Base-by-base conservation (phyloP, 2,329 filamentous ascomycete genomes). In the Pseudogymnoascus sp. region DNA sequence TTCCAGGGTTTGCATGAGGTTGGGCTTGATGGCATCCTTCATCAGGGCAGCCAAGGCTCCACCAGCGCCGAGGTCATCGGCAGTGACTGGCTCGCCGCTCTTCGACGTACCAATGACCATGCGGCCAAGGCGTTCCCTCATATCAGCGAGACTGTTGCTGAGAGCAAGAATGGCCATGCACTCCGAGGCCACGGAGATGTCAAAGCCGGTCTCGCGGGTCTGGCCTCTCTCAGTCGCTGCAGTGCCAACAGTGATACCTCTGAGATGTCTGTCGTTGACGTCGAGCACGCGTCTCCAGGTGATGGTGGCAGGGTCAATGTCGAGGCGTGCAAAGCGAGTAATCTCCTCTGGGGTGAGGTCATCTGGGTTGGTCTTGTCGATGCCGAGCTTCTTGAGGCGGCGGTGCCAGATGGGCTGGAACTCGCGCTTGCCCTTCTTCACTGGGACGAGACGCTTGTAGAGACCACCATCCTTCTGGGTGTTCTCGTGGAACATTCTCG, bases 1-100 rank as follows among this genome's bases (percentile, higher is more conserved):
- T 74, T 99, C 94, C 60, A 99, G 80, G 30, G 91, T 96, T 76
- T 99, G 94, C 94, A 99, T 97, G 66, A 99, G 79, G 77, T 97
- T 99, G 63, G 94, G 94, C 81, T 99, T 99, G 78, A 97, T 96
- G 61, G 94, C 92, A 75, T 99, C 94, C 77, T 89, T 94, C 90
- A 99, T 97, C 69, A 99, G 80, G 30, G 92, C 93, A 43, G 94
- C 91, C 66, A 99, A 79, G 58, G 94, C 94, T 69, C 94, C 94
- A 60, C 92, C 92, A 18, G 87, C 90, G 67, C 94, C 94, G 69
- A 99, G 85, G 71, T 99, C 94, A 71, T 99, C 94, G 71, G 91
- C 96, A 62, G 94, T 97, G 57, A 99, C 88, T 1, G 94, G 90
- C 64, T 97, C 92, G 58, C 94, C 94, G 66, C 79, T 80, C 69